phyloP scores from a whole-genome alignment of 2,329 filamentous ascomycete genomes.

The Pleoardoris graminearum region DNA sequence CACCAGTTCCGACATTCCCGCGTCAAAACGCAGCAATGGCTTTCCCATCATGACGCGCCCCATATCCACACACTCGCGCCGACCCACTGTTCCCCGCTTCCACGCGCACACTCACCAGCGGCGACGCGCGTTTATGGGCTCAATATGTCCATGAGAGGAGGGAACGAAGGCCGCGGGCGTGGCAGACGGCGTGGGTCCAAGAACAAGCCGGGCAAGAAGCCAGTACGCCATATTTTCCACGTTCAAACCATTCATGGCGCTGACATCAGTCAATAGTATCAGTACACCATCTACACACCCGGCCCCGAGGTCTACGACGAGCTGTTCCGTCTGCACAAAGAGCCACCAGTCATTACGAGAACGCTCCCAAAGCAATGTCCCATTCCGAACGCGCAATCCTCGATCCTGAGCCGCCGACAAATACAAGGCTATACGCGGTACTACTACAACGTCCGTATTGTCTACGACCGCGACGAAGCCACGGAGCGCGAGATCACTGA shows the following conservation, averaged over 20 bases:
- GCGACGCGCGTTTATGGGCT: not conserved
- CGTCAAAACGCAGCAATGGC: not conserved
- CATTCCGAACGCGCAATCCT: slow-evolving; percentile 30
- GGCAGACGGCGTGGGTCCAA: slow-evolving; percentile 18
- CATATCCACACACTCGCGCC: not conserved
- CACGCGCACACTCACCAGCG: not conserved
- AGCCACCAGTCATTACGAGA: slow-evolving; percentile 31
- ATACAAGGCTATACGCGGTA: slow-evolving; percentile 26
- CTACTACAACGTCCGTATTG: slow-evolving; percentile 32
- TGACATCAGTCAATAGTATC: slow-evolving; percentile 25
- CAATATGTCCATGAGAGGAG: slow-evolving; percentile 31
- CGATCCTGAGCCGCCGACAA: slow-evolving; percentile 36
- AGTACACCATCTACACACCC: slow-evolving; percentile 36
- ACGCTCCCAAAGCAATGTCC: slow-evolving; percentile 29
- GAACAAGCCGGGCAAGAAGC: slow-evolving; percentile 16
- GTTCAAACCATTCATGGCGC: not conserved
- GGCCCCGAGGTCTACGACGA: slow-evolving; percentile 33
- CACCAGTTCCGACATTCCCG: not conserved
- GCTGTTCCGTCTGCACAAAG: slow-evolving; percentile 34
- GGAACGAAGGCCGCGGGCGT: slow-evolving; percentile 17
- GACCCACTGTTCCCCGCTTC: not conserved
- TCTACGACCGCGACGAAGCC: slow-evolving; percentile 4
- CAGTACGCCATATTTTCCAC: slow-evolving; percentile 13
- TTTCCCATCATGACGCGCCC: slow-evolving; percentile 13
- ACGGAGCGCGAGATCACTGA: not conserved